phyloP scores from a whole-genome alignment of 140 eudicot species.

The Stevia rebaudiana region DNA sequence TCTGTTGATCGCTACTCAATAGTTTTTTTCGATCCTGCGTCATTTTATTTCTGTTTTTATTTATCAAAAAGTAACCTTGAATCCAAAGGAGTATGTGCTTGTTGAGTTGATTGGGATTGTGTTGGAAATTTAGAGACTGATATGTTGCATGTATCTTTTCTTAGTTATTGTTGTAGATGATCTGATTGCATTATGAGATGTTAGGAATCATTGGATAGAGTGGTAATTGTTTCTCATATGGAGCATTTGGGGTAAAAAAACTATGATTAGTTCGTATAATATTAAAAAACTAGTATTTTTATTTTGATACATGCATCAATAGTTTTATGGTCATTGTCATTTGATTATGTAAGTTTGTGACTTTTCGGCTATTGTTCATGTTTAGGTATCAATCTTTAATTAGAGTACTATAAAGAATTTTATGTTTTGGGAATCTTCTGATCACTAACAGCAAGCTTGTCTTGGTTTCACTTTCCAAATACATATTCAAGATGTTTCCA shows the following conservation, averaged over 20 bases:
- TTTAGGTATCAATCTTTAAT: constrained; percentile 1
- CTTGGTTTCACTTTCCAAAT: background rate
- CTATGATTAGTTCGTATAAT: background rate
- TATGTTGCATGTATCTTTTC: background rate
- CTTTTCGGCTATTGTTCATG: background rate
- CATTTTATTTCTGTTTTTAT: background rate
- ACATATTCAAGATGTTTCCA: constrained; percentile 6
- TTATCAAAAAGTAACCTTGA: background rate
- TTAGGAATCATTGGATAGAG: background rate
- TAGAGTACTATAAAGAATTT: background rate
- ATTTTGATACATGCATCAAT: background rate
- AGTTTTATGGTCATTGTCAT: background rate
- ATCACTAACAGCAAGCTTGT: background rate
- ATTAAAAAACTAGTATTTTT: background rate
- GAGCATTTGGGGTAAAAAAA: background rate
- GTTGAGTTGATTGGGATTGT: constrained; percentile 6
- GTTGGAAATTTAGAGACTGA: background rate
- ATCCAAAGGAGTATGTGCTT: constrained; percentile 1
- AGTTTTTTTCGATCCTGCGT: background rate
- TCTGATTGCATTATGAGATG: background rate
- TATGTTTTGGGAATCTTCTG: background rate
- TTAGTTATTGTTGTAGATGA: background rate
- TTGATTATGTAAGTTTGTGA: constrained; percentile 6
- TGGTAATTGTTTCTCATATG: constrained; percentile 3
- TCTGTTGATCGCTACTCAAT: constrained; percentile 9